phyloP scores from a whole-genome alignment of 2,329 filamentous ascomycete species.

The Fusarium sp. region DNA sequence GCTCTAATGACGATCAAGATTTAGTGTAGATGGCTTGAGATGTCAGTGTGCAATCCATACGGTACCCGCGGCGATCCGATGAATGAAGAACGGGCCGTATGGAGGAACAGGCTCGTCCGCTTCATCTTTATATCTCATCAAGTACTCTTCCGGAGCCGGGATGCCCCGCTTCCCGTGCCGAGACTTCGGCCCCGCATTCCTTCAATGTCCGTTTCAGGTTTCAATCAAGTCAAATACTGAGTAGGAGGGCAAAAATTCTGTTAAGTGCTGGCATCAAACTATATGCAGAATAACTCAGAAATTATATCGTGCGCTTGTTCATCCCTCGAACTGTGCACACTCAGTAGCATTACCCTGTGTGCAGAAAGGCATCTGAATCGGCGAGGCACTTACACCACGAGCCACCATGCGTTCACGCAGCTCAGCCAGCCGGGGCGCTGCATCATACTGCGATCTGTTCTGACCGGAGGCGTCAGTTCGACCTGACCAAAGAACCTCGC shows the following conservation, averaged over 20 bases:
- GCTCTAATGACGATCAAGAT: constrained; percentile 8
- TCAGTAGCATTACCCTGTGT: constrained; percentile 48
- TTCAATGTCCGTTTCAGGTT: not conserved
- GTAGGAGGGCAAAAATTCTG: not conserved
- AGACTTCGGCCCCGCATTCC: constrained; percentile 35
- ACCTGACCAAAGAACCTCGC: constrained; percentile 85
- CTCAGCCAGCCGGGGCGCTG: constrained; percentile 77
- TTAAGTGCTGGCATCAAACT: constrained; percentile 13
- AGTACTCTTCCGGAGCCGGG: constrained; percentile 1
- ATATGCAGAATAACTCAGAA: constrained; percentile 6
- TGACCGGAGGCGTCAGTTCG: constrained; percentile 72
- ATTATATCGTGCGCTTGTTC: not conserved
- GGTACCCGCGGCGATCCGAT: constrained; percentile 28
- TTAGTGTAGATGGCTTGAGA: not conserved
- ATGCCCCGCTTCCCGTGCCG: constrained; percentile 9
- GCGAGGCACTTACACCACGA: constrained; percentile 71
- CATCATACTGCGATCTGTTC: constrained; percentile 78
- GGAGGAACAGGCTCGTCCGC: constrained; percentile 1
- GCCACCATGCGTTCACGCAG: constrained; percentile 81
- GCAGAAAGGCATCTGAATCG: constrained; percentile 73
- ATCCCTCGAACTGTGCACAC: constrained; percentile 40
- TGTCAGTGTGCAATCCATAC: constrained; percentile 3
- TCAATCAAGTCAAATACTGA: not conserved
- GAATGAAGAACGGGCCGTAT: not conserved
- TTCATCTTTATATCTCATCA: not conserved